A percentile compares a stretch with the other conserved stretches of the same genome.
These are phyloP conservation scores for Auxenochlorella pyrenoidosa DNA, from an alignment of 139 green algal genomes.

Conservation along the genomic window DNA sequence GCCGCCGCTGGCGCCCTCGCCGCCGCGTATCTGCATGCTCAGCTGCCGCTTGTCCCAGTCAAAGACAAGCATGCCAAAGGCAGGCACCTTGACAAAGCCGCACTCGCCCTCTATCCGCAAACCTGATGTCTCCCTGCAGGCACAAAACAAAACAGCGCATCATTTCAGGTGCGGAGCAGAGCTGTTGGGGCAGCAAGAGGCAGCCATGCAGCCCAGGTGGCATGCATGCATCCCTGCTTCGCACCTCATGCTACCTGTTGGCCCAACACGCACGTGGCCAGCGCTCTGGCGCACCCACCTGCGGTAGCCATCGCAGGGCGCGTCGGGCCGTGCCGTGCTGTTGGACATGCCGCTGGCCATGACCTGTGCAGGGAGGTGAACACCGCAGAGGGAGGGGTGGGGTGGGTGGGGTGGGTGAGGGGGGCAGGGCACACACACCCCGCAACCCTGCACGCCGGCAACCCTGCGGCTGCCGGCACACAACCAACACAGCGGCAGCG, in stretches of 20 bases:
- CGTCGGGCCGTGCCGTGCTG: conserved; percentile 2
- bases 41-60: conserved; percentile 5
- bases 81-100: conserved; percentile 20
- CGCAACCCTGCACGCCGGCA: too few relatives aligned
- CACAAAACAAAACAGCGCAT: not conserved
- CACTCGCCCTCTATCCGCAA: conserved; percentile 26
- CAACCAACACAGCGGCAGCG: too few relatives aligned
- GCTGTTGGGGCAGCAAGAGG: too few relatives aligned
- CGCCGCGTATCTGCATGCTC: conserved; percentile 39
- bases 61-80: conserved; percentile 26
- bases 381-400: too few relatives aligned
- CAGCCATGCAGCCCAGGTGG: too few relatives aligned
- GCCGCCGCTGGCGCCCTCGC: conserved; percentile 5
- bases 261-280: not conserved
- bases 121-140: conserved; percentile 1
- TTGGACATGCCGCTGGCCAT: conserved; percentile 33
- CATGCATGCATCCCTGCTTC: too few relatives aligned
- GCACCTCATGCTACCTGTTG: too few relatives aligned
- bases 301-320: conserved; percentile 12
- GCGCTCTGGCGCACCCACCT: not conserved
- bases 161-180: too few relatives aligned
- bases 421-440: too few relatives aligned
- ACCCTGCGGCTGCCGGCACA: too few relatives aligned
- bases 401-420: too few relatives aligned
- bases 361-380: not conserved